These are phyloP conservation scores for Periconia macrospinosa DNA, from an alignment of 2,329 filamentous ascomycete genomes.

Conservation along the genomic window DNA sequence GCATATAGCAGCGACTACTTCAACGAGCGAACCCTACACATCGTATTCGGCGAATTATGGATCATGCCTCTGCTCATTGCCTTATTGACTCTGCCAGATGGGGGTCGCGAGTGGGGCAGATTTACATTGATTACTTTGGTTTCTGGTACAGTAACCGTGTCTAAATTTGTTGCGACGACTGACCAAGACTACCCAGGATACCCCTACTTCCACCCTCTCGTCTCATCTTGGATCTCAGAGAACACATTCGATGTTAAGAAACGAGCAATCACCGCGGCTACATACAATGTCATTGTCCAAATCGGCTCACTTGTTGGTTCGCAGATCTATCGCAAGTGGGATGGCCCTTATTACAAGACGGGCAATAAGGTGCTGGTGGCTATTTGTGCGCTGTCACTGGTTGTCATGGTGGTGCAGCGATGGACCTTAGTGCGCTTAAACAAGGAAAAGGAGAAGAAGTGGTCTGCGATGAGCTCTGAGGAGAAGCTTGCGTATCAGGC, in stretches of 20 bases:
- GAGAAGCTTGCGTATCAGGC: conserved; percentile 54
- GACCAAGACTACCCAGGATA: conserved; percentile 21
- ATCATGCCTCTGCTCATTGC: conserved; percentile 45
- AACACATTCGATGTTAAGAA: conserved; percentile 66
- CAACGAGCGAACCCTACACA: conserved; percentile 56
- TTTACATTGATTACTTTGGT: conserved; percentile 45
- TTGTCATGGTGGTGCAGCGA: conserved; percentile 54
- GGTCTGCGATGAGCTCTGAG: conserved; percentile 53
- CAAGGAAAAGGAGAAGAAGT: conserved; percentile 47
- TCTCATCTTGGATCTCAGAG: conserved; percentile 63
- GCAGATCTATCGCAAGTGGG: conserved; percentile 56
- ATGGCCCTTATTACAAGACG: conserved; percentile 56
- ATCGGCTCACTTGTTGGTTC: conserved; percentile 42
- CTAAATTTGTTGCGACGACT: no score
- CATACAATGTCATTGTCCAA: conserved; percentile 60
- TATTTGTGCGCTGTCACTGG: conserved; percentile 52
- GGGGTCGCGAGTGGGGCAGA: conserved; percentile 40
- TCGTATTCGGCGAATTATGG: conserved; percentile 46
- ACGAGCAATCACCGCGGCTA: conserved; percentile 62
- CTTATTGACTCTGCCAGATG: conserved; percentile 36
- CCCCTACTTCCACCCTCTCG: conserved; percentile 57
- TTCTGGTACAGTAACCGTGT: conserved; percentile 9
- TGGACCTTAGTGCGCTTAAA: conserved; percentile 41
- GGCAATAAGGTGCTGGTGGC: conserved; percentile 58
- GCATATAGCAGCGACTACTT: conserved; percentile 52